Evolutionary conservation across 139 green algal species (phyloP), one percentile per base, ranked within the genome.

Genomic region (Deuterostichococcus epilithicus): DNA sequence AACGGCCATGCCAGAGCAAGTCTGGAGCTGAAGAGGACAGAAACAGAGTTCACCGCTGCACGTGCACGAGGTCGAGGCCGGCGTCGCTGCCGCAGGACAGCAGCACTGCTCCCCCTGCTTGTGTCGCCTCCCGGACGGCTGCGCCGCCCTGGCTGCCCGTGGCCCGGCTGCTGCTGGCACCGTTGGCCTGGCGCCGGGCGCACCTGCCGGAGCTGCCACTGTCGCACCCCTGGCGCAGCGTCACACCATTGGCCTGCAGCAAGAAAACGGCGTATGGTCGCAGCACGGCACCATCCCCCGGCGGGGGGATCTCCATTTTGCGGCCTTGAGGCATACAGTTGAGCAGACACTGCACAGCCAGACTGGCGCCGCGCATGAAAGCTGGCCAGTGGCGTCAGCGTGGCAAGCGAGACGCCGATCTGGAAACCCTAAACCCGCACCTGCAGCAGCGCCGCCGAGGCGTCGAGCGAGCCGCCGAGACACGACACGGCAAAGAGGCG

Each of bases 381-480:
- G n/a, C n/a, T n/a, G n/a, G n/a, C n/a, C n/a, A n/a, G n/a, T n/a
- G n/a, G n/a, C n/a, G n/a, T n/a, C n/a, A n/a, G n/a, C n/a, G n/a
- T n/a, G n/a, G n/a, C 47, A 26, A 73, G 52, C 76, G 68, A 81
- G 36, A 68, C 76, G 60, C 76, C 76, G n/a, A 45, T 69, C 76
- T 76, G 44, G 68, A 76, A 81, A 20, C 60, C 76, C 26, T 52
- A 76, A 25, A 63, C 65, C 2, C 37, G 30, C 32, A 72, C 67
- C 32, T 72, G 67, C 34, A 75, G 35, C 26, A 44, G 32, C 5
- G 36, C 36, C n/a, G 47, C 28, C 15, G 45, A 68, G 1, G 72
- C 45, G 13, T 68, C 72, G 22, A 68, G 44, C 26, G 5, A 25
- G 0, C 72, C 47, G 10, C 47, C 72, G 18, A 76, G 72, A 18